A percentile compares a stretch with the other conserved stretches of the same genome.
Evolutionary conservation across 805 yeast genomes (phyloP).

Genomic region (Candida caryicola): DNA sequence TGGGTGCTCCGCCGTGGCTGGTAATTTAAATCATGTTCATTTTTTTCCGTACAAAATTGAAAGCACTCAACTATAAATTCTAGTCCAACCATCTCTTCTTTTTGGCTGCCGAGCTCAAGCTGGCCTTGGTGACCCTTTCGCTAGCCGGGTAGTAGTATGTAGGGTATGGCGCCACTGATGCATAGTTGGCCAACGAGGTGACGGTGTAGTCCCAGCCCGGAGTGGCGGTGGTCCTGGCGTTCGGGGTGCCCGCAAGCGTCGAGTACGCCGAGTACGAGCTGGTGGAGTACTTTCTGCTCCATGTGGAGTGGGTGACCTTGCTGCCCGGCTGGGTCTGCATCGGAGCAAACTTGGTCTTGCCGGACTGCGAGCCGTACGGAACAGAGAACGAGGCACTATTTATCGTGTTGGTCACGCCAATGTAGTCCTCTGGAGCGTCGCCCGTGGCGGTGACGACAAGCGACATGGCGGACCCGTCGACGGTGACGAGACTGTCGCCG

Average conservation of each 20-base stretch:
- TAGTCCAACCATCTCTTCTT: constrained; percentile 40
- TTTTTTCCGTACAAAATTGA: no score
- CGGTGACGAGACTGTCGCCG: constrained; percentile 46
- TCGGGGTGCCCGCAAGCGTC: constrained; percentile 44
- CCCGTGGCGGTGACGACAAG: constrained; percentile 36
- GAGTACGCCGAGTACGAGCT: constrained; percentile 58
- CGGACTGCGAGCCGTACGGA: constrained; percentile 78
- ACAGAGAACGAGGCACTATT: constrained; percentile 54
- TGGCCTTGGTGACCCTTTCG: constrained; percentile 42
- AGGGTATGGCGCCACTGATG: constrained; percentile 69
- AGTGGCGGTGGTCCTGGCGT: constrained; percentile 62
- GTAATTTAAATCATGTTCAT: no score
- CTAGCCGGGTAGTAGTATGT: constrained; percentile 63
- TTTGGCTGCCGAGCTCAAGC: constrained; percentile 32
- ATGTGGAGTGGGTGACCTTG: constrained; percentile 59
- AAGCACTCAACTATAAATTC: no score
- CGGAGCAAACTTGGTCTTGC: constrained; percentile 78
- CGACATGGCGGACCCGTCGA: constrained; percentile 4
- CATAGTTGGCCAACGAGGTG: constrained; percentile 63
- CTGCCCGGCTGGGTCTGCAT: constrained; percentile 89
- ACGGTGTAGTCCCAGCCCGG: constrained; percentile 81
- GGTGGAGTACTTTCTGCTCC: constrained; percentile 66
- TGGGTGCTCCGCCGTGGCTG: no score
- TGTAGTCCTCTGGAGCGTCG: constrained; percentile 40
- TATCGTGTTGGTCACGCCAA: constrained; percentile 16